Conservation (phyloP, 2,329 filamentous ascomycete genomes). For the Neofusicoccum kwambonambiense region DNA sequence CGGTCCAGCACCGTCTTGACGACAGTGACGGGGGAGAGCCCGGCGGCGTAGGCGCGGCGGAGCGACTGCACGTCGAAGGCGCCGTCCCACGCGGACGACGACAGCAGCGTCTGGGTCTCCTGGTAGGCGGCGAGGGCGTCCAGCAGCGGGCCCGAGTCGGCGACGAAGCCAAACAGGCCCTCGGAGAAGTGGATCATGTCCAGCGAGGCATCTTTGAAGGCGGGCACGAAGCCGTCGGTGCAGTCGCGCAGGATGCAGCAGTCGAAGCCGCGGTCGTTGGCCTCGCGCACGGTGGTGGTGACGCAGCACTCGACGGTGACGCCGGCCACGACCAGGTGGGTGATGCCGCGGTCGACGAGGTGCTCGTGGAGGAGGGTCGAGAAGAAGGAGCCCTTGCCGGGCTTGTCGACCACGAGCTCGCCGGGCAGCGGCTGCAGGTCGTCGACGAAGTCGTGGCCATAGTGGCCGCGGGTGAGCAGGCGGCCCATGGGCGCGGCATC, state of each 20-base stretch:
- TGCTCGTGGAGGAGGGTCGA: slow-evolving; percentile 55
- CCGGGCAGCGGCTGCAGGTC: slow-evolving; percentile 50
- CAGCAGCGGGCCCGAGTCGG: slow-evolving; percentile 40
- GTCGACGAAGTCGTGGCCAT: slow-evolving; percentile 57
- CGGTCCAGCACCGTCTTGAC: slow-evolving; percentile 33
- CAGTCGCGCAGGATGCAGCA: slow-evolving; percentile 52
- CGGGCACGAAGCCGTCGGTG: slow-evolving; percentile 44
- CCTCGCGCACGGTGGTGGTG: slow-evolving; percentile 52
- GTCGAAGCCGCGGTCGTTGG: slow-evolving; percentile 56
- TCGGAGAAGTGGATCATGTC: slow-evolving; percentile 48
- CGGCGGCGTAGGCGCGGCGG: slow-evolving; percentile 43
- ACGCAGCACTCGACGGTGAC: slow-evolving; percentile 58
- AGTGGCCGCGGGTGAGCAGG: slow-evolving; percentile 58
- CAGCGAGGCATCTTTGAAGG: slow-evolving; percentile 42
- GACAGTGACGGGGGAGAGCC: slow-evolving; percentile 46
- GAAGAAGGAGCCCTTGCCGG: slow-evolving; percentile 53
- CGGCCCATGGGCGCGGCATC: slow-evolving; percentile 55
- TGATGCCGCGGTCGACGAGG: slow-evolving; percentile 51
- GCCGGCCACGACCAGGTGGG: slow-evolving; percentile 54
- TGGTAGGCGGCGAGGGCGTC: slow-evolving; percentile 21
- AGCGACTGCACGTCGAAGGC: slow-evolving; percentile 45
- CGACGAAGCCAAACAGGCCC: slow-evolving; percentile 48
- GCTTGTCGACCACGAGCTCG: slow-evolving; percentile 56
- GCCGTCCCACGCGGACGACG: slow-evolving; percentile 30
- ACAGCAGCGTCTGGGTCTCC: slow-evolving; percentile 35